Evolutionary conservation across 352 stramenopile genomes (phyloP).

Genomic region (Elongisporangium anandrum): DNA sequence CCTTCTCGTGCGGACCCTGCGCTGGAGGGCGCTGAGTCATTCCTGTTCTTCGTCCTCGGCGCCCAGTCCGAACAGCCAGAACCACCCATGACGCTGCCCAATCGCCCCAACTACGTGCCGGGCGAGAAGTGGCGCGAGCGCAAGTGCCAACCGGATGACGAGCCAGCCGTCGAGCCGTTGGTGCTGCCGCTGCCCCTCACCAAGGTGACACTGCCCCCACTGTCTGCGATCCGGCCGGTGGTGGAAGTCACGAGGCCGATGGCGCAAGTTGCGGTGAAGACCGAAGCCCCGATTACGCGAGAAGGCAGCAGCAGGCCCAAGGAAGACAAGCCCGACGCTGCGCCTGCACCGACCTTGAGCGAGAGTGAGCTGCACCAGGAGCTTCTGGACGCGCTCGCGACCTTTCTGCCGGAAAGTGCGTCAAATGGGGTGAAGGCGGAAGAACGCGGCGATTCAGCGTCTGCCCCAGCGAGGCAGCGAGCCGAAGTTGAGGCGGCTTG

Average conservation of each 20-base stretch:
- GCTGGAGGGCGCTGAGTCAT: background rate
- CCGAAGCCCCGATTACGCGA: background rate
- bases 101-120: slow-evolving; percentile 42
- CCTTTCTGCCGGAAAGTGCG: slow-evolving; percentile 11
- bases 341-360: background rate
- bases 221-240: background rate
- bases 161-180: background rate
- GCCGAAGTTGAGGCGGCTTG: slow-evolving; percentile 3
- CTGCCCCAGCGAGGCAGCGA: background rate
- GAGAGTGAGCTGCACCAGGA: slow-evolving; percentile 16
- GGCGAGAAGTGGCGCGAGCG: slow-evolving; percentile 33
- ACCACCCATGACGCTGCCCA: slow-evolving; percentile 54
- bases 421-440: background rate
- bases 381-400: slow-evolving; percentile 16
- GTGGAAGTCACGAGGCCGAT: background rate
- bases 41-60: background rate
- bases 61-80: background rate
- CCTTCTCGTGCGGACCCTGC: background rate
- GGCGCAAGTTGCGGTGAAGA: too few relatives aligned
- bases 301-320: background rate
- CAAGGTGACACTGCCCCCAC: background rate
- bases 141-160: slow-evolving; percentile 17
- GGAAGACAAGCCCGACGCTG: background rate
- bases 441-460: background rate
- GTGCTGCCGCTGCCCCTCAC: slow-evolving; percentile 1